Evolutionary conservation across 306 rosid genomes (phyloP).

Genomic region (Quercus rubra): DNA sequence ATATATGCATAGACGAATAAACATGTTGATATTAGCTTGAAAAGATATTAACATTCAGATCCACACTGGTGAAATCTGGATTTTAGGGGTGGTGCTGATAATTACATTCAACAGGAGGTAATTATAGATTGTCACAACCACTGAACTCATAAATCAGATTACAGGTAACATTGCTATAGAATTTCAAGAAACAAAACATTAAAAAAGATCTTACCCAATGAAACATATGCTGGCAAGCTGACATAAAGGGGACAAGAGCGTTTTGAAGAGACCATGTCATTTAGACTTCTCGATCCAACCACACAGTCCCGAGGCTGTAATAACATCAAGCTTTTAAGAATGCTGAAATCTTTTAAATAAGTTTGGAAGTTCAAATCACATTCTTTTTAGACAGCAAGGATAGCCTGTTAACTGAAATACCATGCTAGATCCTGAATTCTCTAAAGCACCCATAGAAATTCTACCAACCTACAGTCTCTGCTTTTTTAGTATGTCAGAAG

Average conservation of each 20-base stretch:
- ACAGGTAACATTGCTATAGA: not conserved
- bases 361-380: not conserved
- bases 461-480: not conserved
- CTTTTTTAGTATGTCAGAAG: not conserved
- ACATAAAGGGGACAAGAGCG: slow-evolving; percentile 71
- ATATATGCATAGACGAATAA: not conserved
- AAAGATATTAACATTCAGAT: not conserved
- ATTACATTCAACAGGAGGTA: not conserved
- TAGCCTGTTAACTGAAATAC: not conserved
- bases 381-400: slow-evolving; percentile 8
- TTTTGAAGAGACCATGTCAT: slow-evolving; percentile 41
- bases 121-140: not conserved
- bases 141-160: not conserved
- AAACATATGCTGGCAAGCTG: slow-evolving; percentile 56
- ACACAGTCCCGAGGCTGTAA: slow-evolving; percentile 87
- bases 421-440: not conserved
- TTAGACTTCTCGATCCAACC: slow-evolving; percentile 31
- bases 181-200: not conserved
- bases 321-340: not conserved
- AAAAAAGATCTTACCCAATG: slow-evolving; percentile 37
- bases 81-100: not conserved
- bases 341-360: not conserved
- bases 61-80: not conserved
- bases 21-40: not conserved
- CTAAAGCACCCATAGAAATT: not conserved